Conservation (phyloP, 768 basidiomycete species). For the Termitomyces sp. region DNA sequence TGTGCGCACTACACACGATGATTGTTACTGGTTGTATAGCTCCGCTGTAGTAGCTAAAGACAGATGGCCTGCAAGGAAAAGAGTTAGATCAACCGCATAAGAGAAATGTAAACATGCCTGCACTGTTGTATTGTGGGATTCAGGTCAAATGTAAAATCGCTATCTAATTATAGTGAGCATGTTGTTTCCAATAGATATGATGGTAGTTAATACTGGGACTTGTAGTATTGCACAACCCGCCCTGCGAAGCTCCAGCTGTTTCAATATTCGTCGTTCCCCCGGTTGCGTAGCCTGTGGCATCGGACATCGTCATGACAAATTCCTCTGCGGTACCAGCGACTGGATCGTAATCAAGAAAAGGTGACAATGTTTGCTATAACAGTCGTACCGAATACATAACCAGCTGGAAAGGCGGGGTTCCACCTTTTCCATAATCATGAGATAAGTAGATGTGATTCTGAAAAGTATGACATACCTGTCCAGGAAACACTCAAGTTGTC, state of each 20-base stretch:
- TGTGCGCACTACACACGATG: conserved; percentile 31
- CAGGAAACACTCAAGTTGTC: conserved; percentile 59
- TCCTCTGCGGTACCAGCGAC: conserved; percentile 52
- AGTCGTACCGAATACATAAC: conserved; percentile 47
- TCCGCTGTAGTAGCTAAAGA: conserved; percentile 38
- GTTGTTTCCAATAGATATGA: not conserved
- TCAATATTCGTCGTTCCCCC: conserved; percentile 56
- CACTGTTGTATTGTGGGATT: conserved; percentile 58
- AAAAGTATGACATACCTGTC: conserved; percentile 42
- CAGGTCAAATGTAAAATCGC: conserved; percentile 47
- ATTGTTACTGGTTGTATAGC: conserved; percentile 56
- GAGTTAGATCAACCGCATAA: not conserved
- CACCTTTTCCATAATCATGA: conserved; percentile 40
- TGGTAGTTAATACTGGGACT: conserved; percentile 28
- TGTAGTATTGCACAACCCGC: conserved; percentile 49
- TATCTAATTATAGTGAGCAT: conserved; percentile 18
- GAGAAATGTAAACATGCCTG: conserved; percentile 36
- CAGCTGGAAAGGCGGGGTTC: conserved; percentile 50
- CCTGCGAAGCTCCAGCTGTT: conserved; percentile 43
- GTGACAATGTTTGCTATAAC: not conserved
- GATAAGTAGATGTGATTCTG: conserved; percentile 5
- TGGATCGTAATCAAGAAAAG: conserved; percentile 20
- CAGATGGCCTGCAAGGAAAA: conserved; percentile 36
- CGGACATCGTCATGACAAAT: conserved; percentile 66
- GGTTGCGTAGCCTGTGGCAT: conserved; percentile 62